Conservation (phyloP, 257 asterid genomes). For the Gentiana dahurica region DNA sequence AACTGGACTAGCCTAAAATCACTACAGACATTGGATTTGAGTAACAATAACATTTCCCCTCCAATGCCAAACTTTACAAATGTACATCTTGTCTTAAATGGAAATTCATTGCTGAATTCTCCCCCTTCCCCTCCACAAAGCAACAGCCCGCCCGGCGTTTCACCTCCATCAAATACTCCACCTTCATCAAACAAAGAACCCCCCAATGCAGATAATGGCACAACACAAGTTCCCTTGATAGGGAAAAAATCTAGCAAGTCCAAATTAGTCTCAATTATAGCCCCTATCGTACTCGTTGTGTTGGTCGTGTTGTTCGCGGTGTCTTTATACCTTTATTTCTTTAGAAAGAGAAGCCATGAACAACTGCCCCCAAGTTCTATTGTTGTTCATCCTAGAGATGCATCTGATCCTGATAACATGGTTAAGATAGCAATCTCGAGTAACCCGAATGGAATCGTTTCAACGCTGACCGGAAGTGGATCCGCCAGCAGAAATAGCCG, state of each 20-base stretch:
- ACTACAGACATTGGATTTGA: slow-evolving; percentile 47
- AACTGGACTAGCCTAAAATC: slow-evolving; percentile 58
- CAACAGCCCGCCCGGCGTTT: slow-evolving; percentile 19
- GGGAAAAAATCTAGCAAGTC: slow-evolving; percentile 24
- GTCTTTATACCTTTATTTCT: slow-evolving; percentile 38
- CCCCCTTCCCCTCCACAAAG: slow-evolving; percentile 26
- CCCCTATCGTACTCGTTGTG: slow-evolving; percentile 40
- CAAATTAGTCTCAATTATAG: slow-evolving; percentile 35
- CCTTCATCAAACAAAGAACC: slow-evolving; percentile 4
- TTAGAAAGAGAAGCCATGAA: slow-evolving; percentile 32
- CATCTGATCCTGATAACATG: slow-evolving; percentile 38
- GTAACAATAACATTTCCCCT: slow-evolving; percentile 56
- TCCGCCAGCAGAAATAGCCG: slow-evolving; percentile 46
- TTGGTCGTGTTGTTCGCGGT: slow-evolving; percentile 34
- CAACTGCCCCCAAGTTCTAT: slow-evolving; percentile 35
- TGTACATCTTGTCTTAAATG: slow-evolving; percentile 38
- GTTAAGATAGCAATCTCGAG: slow-evolving; percentile 60
- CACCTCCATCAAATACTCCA: slow-evolving; percentile 11
- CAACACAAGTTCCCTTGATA: slow-evolving; percentile 12
- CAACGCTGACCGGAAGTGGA: slow-evolving; percentile 39
- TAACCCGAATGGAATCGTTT: slow-evolving; percentile 25
- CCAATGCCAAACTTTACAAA: slow-evolving; percentile 51
- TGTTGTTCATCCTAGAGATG: slow-evolving; percentile 66
- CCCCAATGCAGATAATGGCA: slow-evolving; percentile 10
- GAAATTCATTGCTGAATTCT: slow-evolving; percentile 38